Evolutionary conservation across 2,329 filamentous ascomycete species (phyloP), one percentile per base, ranked within the genome.

Genomic region (Remersonia thermophila): DNA sequence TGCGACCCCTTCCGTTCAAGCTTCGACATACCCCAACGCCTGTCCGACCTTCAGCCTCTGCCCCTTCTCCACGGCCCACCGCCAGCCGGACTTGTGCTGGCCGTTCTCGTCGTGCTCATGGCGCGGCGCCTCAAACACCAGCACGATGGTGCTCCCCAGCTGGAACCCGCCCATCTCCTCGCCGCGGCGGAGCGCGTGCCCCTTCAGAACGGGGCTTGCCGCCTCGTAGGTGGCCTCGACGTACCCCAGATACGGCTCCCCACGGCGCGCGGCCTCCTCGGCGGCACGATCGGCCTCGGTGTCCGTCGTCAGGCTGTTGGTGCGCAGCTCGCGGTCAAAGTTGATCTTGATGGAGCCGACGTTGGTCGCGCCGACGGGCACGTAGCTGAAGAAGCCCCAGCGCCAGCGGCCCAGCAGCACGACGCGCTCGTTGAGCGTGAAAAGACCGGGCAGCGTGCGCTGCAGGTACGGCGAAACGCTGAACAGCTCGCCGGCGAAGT

Each of bases 91-190:
- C 39, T 67, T 73, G 36, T 69, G 62, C 35, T 69, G 63, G 1
- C 66, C 67, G 14, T 63, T 66, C 23, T 63, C 63, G 7, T 59
- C 61, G 38, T 66, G 66, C 56, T 72, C 77, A 2, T 76, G 72
- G 37, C 78, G 74, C 0, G 91, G 91, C 10, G 91, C 91, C 61
- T 98, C 93, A 54, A 98, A 98, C 1, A 98, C 86, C 35, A 98
- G 66, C 27, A 98, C 91, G 47, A 98, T 79, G 1, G 89, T 94
- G 56, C 85, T 94, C 14, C 91, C 91, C 3, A 98, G 69, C 63
- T 93, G 85, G 62, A 98, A 98, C 0, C 91, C 93, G 37, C 91
- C 91, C 86, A 98, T 96, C 60, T 98, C 91, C 55, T 96, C 89
- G 26, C 91, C 91, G 30, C 83, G 71, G 44, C 79, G 74, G 37